These are phyloP conservation scores for Boletus vermiculosoides DNA, from an alignment of 768 basidiomycete species.

Conservation along the genomic window DNA sequence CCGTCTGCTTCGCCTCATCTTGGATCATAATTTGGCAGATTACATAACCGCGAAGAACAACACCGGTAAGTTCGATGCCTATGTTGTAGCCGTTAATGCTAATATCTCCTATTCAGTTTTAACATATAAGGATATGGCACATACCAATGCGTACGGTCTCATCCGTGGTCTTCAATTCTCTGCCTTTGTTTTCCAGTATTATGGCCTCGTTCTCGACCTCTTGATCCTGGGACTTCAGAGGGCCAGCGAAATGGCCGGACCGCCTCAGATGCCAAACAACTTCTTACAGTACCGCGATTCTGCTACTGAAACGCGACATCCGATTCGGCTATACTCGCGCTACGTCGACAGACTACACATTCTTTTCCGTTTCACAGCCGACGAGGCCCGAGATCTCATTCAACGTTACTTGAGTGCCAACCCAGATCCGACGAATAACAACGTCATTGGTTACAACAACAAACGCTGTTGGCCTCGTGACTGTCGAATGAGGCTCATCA, in stretches of 20 bases:
- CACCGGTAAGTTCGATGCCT: constrained; percentile 47
- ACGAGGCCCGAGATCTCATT: constrained; percentile 95
- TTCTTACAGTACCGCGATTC: constrained; percentile 97
- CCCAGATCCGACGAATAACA: constrained; percentile 98
- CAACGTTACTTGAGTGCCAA: constrained; percentile 97
- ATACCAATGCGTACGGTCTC: constrained; percentile 95
- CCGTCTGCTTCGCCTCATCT: constrained; percentile 90
- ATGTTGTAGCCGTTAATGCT: neutral
- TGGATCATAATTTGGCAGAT: constrained; percentile 98
- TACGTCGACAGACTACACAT: constrained; percentile 96
- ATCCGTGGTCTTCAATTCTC: constrained; percentile 99
- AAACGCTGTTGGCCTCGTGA: constrained; percentile 99
- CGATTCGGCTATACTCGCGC: constrained; percentile 96
- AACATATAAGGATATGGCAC: constrained; percentile 98
- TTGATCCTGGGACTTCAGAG: constrained; percentile 96
- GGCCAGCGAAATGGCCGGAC: constrained; percentile 98
- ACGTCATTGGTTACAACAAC: constrained; percentile 99
- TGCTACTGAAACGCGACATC: constrained; percentile 92
- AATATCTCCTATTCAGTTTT: constrained; percentile 42
- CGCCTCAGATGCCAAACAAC: constrained; percentile 96
- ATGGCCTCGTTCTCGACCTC: constrained; percentile 92
- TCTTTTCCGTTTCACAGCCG: constrained; percentile 95
- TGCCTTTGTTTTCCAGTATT: constrained; percentile 98
- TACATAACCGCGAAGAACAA: constrained; percentile 99
- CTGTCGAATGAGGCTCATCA: constrained; percentile 98